Evolutionary conservation across 371 early-diverging fungal species (phyloP).

Genomic region (Actinomortierella ambigua): DNA sequence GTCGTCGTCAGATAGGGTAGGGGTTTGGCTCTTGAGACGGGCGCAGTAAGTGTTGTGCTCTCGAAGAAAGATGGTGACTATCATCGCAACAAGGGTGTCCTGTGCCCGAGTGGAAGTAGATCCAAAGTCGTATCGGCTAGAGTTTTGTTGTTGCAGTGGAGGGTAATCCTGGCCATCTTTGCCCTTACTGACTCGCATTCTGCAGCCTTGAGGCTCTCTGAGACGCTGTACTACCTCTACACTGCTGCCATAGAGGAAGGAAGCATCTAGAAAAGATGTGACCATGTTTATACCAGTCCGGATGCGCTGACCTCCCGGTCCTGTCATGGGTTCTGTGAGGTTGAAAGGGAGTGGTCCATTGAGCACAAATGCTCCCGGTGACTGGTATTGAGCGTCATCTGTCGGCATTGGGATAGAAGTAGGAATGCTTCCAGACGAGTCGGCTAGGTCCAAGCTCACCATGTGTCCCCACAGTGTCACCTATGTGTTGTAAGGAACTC

Average conservation of each 20-base stretch:
- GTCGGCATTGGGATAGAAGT: not conserved
- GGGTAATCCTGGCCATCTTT: not conserved
- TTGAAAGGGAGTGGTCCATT: not conserved
- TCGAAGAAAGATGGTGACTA: conserved; percentile 1
- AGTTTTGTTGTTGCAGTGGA: not conserved
- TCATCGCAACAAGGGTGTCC: not conserved
- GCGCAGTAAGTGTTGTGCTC: conserved; percentile 3
- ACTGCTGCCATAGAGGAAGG: conserved; percentile 1
- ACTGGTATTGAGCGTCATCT: conserved; percentile 5
- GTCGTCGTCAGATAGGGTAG: not conserved
- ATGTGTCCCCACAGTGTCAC: conserved; percentile 1
- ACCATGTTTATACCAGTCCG: not conserved
- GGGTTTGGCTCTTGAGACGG: not conserved
- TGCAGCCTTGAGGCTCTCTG: not conserved
- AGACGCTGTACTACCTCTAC: not conserved
- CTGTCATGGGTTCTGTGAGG: conserved; percentile 1
- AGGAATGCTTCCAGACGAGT: not conserved
- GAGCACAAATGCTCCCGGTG: not conserved
- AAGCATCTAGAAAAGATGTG: conserved; percentile 4
- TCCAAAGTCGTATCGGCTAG: not conserved
- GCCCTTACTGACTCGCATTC: not conserved
- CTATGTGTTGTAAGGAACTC: not conserved
- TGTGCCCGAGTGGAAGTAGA: not conserved
- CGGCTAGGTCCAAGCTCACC: conserved; percentile 4
- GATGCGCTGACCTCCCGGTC: not conserved